Evolutionary conservation across 2,329 filamentous ascomycete genomes (phyloP).

Genomic region (Penicillium freii): DNA sequence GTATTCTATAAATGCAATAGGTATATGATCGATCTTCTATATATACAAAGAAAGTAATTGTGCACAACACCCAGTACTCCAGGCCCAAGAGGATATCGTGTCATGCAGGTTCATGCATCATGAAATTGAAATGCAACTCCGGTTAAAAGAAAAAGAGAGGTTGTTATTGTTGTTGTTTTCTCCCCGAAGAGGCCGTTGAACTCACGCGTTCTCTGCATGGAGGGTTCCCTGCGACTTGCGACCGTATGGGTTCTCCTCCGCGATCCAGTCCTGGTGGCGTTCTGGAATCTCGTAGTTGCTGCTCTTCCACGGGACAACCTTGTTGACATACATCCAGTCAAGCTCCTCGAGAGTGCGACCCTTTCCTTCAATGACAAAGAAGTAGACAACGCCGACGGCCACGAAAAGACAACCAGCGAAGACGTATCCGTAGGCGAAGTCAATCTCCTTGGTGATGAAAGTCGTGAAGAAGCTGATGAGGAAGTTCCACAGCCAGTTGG

Average conservation of each 20-base stretch:
- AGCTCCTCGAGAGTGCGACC: constrained; percentile 71
- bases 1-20: constrained; percentile 1
- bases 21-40: background rate
- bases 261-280: constrained; percentile 17
- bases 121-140: constrained; percentile 5
- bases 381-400: constrained; percentile 63
- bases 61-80: constrained; percentile 9
- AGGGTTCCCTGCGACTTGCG: constrained; percentile 25
- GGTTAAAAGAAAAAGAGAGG: constrained; percentile 30
- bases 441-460: constrained; percentile 69
- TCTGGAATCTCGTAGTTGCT: constrained; percentile 44
- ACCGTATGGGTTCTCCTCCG: constrained; percentile 18
- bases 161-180: too few species aligned
- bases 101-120: constrained; percentile 9
- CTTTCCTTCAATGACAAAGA: constrained; percentile 73
- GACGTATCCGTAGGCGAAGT: constrained; percentile 72
- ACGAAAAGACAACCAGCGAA: constrained; percentile 70
- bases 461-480: constrained; percentile 73
- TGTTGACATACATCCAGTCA: constrained; percentile 68
- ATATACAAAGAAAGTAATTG: constrained; percentile 7
- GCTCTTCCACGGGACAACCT: constrained; percentile 60
- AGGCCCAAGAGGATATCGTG: constrained; percentile 7
- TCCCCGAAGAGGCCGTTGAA: background rate
- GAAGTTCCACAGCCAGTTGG: constrained; percentile 76
- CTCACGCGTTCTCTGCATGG: constrained; percentile 33